These are phyloP conservation scores for Cardamine resedifolia DNA, from an alignment of 345 rosid genomes.

Conservation along the genomic window DNA sequence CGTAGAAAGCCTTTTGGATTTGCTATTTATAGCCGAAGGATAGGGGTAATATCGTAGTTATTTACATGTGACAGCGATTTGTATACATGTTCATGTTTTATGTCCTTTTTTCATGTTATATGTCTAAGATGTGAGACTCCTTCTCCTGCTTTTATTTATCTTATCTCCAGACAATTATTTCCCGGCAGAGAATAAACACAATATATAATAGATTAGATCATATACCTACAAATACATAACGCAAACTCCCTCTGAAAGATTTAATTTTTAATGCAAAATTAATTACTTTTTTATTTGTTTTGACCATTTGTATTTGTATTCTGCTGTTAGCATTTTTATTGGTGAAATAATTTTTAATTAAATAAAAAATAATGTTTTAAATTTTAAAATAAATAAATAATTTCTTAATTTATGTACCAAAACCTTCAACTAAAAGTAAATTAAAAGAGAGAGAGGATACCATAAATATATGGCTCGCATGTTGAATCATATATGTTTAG, in stretches of 20 bases:
- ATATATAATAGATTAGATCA: not conserved
- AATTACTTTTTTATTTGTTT: too few relatives aligned
- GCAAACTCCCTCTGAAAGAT: too few relatives aligned
- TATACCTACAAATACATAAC: not conserved
- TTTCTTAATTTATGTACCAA: too few relatives aligned
- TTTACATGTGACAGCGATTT: not conserved
- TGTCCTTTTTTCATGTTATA: too few relatives aligned
- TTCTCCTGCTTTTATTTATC: not conserved
- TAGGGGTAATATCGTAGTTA: not conserved
- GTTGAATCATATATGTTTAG: not conserved
- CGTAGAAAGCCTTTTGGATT: not conserved
- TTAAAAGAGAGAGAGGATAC: too few relatives aligned
- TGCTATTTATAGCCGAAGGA: conserved; percentile 18
- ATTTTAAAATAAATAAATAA: too few relatives aligned
- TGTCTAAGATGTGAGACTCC: not conserved
- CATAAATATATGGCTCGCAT: not conserved
- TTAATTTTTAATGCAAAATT: too few relatives aligned
- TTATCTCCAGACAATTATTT: conserved; percentile 5
- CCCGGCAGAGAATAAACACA: not conserved
- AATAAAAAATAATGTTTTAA: too few relatives aligned
- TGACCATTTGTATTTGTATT: too few relatives aligned
- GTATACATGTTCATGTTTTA: not conserved
- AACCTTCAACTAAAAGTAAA: too few relatives aligned
- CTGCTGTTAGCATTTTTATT: too few relatives aligned
- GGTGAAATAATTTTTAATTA: too few relatives aligned